A percentile compares a stretch with the other conserved stretches of the same genome.
Evolutionary conservation across 192 early-diverging fungal genomes (phyloP).

Genomic region (Coemansia nantahalensis): DNA sequence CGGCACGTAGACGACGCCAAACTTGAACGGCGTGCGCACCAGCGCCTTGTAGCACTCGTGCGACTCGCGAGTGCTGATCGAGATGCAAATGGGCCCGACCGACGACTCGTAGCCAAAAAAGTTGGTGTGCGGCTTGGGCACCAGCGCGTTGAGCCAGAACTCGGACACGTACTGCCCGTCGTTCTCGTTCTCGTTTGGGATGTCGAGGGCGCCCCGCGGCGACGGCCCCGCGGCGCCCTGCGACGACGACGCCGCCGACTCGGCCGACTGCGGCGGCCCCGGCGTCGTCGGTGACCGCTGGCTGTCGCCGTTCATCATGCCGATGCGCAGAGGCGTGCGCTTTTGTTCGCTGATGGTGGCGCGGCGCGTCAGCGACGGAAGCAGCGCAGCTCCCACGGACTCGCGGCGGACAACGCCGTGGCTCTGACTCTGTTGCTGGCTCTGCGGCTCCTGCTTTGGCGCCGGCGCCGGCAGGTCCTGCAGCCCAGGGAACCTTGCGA

Average conservation of each 20-base stretch:
- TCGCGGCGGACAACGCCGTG: constrained; percentile 17
- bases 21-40: constrained; percentile 50
- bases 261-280: constrained; percentile 12
- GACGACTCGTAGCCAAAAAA: constrained; percentile 53
- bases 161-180: constrained; percentile 46
- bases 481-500: constrained; percentile 22
- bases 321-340: constrained; percentile 32
- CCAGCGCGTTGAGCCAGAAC: constrained; percentile 54
- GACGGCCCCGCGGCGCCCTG: constrained; percentile 17
- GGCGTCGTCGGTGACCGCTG: neutral
- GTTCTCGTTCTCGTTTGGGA: constrained; percentile 53
- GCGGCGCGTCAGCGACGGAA: constrained; percentile 43
- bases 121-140: constrained; percentile 53
- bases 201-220: constrained; percentile 27
- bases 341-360: constrained; percentile 43
- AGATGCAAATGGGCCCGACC: constrained; percentile 50
- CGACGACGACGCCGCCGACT: constrained; percentile 6
- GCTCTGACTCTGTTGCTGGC: neutral
- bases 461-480: constrained; percentile 5
- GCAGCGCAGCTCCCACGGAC: constrained; percentile 46
- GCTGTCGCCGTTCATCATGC: constrained; percentile 12
- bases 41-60: constrained; percentile 53
- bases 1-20: constrained; percentile 48
- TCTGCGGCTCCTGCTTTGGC: neutral
- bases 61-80: constrained; percentile 50